Evolutionary conservation across 768 basidiomycete genomes (phyloP).

Genomic region (Lentinula sp.): DNA sequence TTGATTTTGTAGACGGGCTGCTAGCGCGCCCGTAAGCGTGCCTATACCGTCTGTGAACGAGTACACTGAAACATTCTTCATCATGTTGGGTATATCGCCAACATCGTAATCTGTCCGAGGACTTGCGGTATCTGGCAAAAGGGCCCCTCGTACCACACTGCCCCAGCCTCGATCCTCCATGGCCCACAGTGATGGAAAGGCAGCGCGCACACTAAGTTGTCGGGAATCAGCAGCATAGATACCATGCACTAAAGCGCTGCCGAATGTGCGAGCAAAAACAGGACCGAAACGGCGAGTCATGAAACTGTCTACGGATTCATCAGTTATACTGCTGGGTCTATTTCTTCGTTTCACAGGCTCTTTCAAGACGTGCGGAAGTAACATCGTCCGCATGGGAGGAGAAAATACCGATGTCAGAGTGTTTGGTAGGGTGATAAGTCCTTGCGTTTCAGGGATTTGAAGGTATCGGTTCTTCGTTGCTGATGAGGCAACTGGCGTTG

Average conservation of each 20-base stretch:
- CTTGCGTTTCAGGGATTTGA: constrained; percentile 42
- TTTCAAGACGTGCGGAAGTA: constrained; percentile 48
- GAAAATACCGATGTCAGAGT: constrained; percentile 29
- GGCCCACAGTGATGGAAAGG: constrained; percentile 72
- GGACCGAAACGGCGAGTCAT: constrained; percentile 68
- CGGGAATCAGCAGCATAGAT: constrained; percentile 88
- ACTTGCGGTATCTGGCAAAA: constrained; percentile 19
- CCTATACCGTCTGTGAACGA: constrained; percentile 77
- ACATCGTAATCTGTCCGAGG: constrained; percentile 33
- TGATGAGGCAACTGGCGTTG: constrained; percentile 58
- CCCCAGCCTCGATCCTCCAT: constrained; percentile 64
- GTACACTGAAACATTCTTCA: constrained; percentile 68
- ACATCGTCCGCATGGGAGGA: constrained; percentile 31
- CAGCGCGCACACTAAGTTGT: constrained; percentile 64
- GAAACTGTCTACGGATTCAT: constrained; percentile 82
- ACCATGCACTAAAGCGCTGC: constrained; percentile 83
- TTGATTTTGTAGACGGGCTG: constrained; percentile 32
- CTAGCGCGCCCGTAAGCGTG: constrained; percentile 56
- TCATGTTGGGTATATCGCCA: constrained; percentile 38
- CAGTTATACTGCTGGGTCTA: constrained; percentile 32
- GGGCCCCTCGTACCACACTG: constrained; percentile 59
- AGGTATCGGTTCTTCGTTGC: constrained; percentile 79
- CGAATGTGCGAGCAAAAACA: constrained; percentile 65
- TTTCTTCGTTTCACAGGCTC: constrained; percentile 56
- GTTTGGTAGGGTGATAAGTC: constrained; percentile 48